phyloP scores from a whole-genome alignment of 768 basidiomycete genomes.

The Kondoa subrosea region DNA sequence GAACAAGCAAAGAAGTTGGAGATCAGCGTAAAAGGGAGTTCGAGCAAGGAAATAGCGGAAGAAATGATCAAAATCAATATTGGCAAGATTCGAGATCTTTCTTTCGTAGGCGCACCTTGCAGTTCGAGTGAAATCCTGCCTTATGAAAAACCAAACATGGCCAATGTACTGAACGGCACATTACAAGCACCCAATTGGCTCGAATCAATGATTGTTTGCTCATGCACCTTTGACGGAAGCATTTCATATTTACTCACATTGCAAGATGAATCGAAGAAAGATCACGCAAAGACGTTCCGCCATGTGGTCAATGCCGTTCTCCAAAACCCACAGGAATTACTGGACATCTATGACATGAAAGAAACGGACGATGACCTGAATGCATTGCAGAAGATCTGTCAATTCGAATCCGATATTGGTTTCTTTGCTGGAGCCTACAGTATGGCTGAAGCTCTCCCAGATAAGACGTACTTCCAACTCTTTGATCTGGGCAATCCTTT shows the following conservation, averaged over 20 bases:
- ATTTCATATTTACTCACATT: neutral
- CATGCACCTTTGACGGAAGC: neutral
- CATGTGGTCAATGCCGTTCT: neutral
- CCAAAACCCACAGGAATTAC: neutral
- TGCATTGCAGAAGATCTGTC: slow-evolving; percentile 1
- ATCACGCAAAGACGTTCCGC: neutral
- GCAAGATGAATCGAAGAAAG: neutral
- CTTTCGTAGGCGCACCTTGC: slow-evolving; percentile 1
- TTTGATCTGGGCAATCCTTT: slow-evolving; percentile 3
- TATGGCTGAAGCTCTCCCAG: neutral
- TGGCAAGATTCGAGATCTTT: neutral
- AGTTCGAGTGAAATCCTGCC: neutral
- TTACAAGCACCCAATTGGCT: neutral
- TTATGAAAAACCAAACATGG: neutral
- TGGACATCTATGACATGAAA: neutral
- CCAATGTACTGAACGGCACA: neutral
- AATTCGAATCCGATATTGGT: slow-evolving; percentile 5
- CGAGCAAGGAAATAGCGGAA: neutral
- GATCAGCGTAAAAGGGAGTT: neutral
- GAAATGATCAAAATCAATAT: neutral
- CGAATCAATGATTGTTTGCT: neutral
- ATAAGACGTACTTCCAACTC: neutral
- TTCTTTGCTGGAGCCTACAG: neutral
- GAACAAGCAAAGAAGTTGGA: neutral
- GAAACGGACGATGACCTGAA: neutral